Evolutionary conservation across 2,329 filamentous ascomycete species (phyloP).

Genomic region (Fusarium tjaetaba): DNA sequence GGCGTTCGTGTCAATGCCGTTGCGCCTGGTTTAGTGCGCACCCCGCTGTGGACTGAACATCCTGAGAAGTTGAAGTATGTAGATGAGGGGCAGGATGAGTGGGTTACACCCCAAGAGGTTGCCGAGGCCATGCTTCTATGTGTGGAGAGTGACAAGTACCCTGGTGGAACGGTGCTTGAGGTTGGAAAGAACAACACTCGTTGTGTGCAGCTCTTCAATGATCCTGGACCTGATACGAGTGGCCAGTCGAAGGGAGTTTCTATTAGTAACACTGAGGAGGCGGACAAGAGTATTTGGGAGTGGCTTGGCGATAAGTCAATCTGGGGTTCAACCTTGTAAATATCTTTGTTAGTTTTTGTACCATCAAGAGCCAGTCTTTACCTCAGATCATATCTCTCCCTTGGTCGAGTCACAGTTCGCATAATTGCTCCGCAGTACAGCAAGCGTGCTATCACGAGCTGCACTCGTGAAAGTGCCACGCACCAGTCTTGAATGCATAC

Average conservation of each 20-base stretch:
- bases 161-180: constrained; percentile 56
- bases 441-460: neutral
- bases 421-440: neutral
- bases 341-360: accelerated
- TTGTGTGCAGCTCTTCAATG: constrained; percentile 48
- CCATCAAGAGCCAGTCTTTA: neutral
- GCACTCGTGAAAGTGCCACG: neutral
- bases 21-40: constrained; percentile 56
- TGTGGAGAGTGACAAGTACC: constrained; percentile 47
- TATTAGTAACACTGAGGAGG: constrained; percentile 42
- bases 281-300: constrained; percentile 41
- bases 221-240: constrained; percentile 51
- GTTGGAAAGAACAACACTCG: constrained; percentile 48
- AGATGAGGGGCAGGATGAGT: constrained; percentile 48
- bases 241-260: constrained; percentile 42
- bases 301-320: constrained; percentile 41
- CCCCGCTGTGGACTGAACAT: constrained; percentile 58
- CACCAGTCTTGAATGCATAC: neutral
- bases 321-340: constrained; percentile 35
- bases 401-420: too few relatives aligned
- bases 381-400: neutral
- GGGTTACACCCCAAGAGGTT: constrained; percentile 55
- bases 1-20: constrained; percentile 56
- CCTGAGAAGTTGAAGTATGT: constrained; percentile 55
- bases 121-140: constrained; percentile 56